These are phyloP conservation scores for Peribolospora baueri DNA, from an alignment of 768 basidiomycete species.

Conservation along the genomic window DNA sequence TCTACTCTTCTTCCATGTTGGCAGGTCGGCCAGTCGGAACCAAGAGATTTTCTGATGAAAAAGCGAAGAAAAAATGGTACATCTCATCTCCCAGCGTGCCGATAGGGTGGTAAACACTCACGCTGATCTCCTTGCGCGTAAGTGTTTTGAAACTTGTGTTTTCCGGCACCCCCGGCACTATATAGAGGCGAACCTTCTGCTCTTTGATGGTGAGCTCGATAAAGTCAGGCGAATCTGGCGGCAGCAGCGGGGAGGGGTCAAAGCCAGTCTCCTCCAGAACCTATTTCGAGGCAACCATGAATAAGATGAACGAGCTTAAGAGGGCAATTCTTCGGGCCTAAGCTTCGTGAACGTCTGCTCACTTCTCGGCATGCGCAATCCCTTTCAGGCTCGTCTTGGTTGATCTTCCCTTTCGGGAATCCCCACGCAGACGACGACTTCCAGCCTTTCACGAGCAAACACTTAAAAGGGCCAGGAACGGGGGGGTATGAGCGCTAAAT, in stretches of 20 bases:
- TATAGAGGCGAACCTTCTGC: conserved; percentile 70
- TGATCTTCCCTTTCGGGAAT: conserved; percentile 99
- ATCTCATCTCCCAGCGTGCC: neutral
- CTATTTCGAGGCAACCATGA: conserved; percentile 23
- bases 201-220: conserved; percentile 72
- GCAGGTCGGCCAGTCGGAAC: conserved; percentile 70
- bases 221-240: conserved; percentile 30
- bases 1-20: conserved; percentile 46
- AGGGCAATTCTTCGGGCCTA: neutral
- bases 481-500: neutral
- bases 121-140: conserved; percentile 89
- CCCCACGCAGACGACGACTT: conserved; percentile 91
- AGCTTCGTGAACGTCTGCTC: conserved; percentile 10
- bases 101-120: neutral
- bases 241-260: conserved; percentile 27
- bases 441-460: conserved; percentile 95
- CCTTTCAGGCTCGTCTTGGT: conserved; percentile 61
- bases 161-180: conserved; percentile 70
- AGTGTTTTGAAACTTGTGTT: conserved; percentile 71
- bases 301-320: neutral
- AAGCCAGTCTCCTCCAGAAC: conserved; percentile 94
- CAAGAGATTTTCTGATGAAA: conserved; percentile 67
- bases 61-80: neutral
- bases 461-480: conserved; percentile 26
- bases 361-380: conserved; percentile 85